Conservation (phyloP, 2,329 filamentous ascomycete genomes). For the Apiospora arundinis region DNA sequence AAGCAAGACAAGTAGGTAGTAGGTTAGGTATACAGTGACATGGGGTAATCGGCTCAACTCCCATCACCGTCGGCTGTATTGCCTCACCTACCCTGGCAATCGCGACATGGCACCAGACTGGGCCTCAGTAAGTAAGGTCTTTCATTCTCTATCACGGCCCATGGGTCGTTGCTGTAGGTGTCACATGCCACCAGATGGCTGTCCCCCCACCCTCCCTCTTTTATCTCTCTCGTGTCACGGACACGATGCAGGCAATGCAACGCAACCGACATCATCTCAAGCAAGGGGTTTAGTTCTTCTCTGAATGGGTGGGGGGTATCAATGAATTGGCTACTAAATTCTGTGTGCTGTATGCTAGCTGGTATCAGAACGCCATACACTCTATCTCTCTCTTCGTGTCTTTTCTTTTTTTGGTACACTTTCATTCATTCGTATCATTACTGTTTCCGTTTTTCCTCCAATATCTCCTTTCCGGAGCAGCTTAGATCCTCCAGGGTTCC, state of each 20-base stretch:
- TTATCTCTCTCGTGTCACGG: neutral
- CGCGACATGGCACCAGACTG: neutral
- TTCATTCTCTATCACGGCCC: neutral
- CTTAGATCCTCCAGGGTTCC: neutral
- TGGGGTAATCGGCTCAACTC: neutral
- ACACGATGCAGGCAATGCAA: too few species aligned
- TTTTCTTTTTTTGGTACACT: neutral
- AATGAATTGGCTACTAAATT: slow-evolving; percentile 4
- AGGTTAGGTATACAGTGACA: neutral
- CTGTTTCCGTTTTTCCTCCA: neutral
- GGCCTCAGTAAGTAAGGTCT: neutral
- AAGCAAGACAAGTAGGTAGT: too few species aligned
- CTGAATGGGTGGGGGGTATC: neutral
- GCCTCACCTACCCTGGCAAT: neutral
- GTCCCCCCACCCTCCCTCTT: neutral
- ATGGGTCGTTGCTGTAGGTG: neutral
- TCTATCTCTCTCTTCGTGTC: neutral
- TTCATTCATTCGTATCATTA: slow-evolving; percentile 7
- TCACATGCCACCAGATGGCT: neutral
- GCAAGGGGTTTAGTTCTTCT: neutral
- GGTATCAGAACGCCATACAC: neutral
- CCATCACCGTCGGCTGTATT: neutral
- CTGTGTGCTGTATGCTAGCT: neutral
- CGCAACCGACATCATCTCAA: neutral
- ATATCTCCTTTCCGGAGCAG: neutral